phyloP scores from a whole-genome alignment of 2,329 filamentous ascomycete species.

The Colletotrichum tropicicola region DNA sequence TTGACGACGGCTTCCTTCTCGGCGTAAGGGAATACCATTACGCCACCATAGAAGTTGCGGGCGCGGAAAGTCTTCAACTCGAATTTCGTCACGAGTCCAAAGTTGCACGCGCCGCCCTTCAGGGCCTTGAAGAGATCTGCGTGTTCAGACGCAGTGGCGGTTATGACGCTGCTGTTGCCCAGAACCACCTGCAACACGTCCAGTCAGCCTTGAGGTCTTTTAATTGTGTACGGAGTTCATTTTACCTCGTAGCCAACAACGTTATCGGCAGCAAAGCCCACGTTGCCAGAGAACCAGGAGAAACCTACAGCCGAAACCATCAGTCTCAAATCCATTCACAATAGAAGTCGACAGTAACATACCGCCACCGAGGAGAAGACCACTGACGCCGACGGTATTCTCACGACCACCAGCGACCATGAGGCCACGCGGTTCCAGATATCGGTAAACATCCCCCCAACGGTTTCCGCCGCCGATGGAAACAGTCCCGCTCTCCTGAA shows the following conservation, averaged over 20 bases:
- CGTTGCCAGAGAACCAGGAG: slow-evolving; percentile 26
- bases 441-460: neutral
- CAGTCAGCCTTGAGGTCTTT: neutral
- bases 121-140: slow-evolving; percentile 52
- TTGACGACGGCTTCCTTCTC: neutral
- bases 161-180: slow-evolving; percentile 47
- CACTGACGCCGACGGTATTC: slow-evolving; percentile 35
- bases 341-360: neutral
- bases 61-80: slow-evolving; percentile 36
- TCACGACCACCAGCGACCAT: slow-evolving; percentile 35
- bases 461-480: neutral
- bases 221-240: neutral
- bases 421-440: slow-evolving; percentile 28
- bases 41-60: slow-evolving; percentile 6
- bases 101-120: slow-evolving; percentile 55
- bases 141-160: slow-evolving; percentile 43
- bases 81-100: slow-evolving; percentile 45
- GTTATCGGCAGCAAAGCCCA: slow-evolving; percentile 48
- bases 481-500: neutral
- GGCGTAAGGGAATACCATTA: neutral
- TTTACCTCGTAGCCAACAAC: slow-evolving; percentile 35
- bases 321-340: neutral
- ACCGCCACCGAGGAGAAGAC: slow-evolving; percentile 40
- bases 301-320: slow-evolving; percentile 13
- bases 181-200: slow-evolving; percentile 47